These are phyloP conservation scores for Leptographium lundbergii DNA, from an alignment of 2,329 filamentous ascomycete species.

Conservation along the genomic window DNA sequence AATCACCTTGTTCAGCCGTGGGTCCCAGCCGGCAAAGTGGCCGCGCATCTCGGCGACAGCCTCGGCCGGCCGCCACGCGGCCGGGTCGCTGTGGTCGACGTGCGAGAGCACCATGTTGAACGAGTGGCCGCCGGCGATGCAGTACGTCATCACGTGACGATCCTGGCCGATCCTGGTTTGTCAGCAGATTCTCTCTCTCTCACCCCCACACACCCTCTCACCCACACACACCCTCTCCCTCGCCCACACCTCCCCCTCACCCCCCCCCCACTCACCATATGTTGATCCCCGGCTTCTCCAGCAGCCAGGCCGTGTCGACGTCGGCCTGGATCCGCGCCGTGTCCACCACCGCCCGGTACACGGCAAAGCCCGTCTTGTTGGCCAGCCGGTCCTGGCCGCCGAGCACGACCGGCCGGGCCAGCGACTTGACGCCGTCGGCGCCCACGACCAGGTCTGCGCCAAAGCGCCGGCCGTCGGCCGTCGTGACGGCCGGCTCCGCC, in stretches of 20 bases:
- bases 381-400: background rate
- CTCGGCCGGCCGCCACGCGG: background rate
- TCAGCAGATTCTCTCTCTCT: background rate
- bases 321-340: conserved; percentile 20
- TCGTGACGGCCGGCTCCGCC: background rate
- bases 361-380: background rate
- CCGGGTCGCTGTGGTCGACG: conserved; percentile 22
- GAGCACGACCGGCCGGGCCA: background rate
- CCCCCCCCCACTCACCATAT: conserved; percentile 22
- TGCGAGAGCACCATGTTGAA: conserved; percentile 35
- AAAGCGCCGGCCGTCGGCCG: background rate
- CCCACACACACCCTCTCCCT: too few species aligned
- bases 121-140: conserved; percentile 25
- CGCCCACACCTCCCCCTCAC: too few species aligned
- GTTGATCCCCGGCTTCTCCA: conserved; percentile 25
- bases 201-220: too few species aligned
- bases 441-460: background rate
- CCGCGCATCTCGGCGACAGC: background rate
- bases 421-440: background rate
- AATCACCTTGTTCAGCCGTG: conserved; percentile 19
- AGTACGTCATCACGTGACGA: conserved; percentile 32
- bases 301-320: conserved; percentile 24
- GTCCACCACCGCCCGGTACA: background rate
- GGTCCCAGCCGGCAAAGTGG: conserved; percentile 27
- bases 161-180: conserved; percentile 24